Percentiles rank a stretch among this genome's conserved stretches.
Evolutionary conservation across 768 basidiomycete species (phyloP).

Genomic region (Phanerochaete carnosa): DNA sequence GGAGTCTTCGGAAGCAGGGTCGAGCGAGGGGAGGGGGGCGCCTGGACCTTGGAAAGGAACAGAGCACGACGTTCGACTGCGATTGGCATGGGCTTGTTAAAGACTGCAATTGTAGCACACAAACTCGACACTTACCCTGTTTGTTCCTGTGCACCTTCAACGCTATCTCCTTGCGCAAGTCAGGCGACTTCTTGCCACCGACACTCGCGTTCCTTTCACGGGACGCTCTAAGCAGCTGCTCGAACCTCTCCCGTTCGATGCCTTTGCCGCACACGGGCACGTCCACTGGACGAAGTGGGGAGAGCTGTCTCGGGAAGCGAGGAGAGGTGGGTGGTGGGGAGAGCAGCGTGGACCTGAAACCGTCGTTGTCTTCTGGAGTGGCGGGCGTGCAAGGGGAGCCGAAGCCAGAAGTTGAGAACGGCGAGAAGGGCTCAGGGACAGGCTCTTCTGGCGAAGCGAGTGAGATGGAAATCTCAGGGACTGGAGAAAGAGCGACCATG

Average conservation of each 20-base stretch:
- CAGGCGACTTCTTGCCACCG: conserved; percentile 44
- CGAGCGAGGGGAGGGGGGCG: conserved; percentile 62
- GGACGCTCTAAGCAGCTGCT: conserved; percentile 58
- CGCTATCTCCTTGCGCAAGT: conserved; percentile 74
- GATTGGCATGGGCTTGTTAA: neutral
- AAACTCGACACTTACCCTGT: conserved; percentile 50
- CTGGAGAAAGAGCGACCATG: conserved; percentile 35
- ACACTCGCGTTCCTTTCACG: conserved; percentile 49
- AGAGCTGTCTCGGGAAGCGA: conserved; percentile 39
- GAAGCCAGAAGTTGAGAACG: conserved; percentile 40
- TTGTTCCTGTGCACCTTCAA: conserved; percentile 70
- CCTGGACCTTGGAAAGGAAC: conserved; percentile 71
- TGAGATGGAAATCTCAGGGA: conserved; percentile 72
- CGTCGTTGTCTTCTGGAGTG: conserved; percentile 36
- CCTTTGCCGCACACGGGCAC: conserved; percentile 42
- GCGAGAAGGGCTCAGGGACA: conserved; percentile 56
- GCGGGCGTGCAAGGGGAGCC: conserved; percentile 21
- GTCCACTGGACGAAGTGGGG: conserved; percentile 47
- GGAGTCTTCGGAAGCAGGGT: conserved; percentile 58
- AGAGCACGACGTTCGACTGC: conserved; percentile 72
- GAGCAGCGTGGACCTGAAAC: conserved; percentile 55
- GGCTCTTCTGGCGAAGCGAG: conserved; percentile 57
- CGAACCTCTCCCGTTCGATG: conserved; percentile 60
- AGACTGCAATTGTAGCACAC: neutral
- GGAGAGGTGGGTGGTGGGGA: conserved; percentile 52